These are phyloP conservation scores for Citropsis articulata DNA, from an alignment of 345 rosid genomes.

Conservation along the genomic window DNA sequence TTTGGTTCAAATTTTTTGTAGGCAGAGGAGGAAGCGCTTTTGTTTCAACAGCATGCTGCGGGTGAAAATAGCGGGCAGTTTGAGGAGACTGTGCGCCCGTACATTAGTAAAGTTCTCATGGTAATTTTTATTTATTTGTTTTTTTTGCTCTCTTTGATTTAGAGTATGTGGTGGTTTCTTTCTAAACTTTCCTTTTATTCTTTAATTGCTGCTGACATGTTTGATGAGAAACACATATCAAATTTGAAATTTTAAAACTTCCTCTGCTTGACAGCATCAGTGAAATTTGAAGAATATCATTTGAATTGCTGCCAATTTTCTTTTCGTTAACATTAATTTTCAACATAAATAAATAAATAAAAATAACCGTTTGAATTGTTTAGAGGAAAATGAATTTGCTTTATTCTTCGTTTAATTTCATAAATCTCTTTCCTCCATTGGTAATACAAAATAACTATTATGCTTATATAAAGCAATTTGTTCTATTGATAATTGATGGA, in stretches of 20 bases:
- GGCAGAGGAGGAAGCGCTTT: constrained; percentile 88
- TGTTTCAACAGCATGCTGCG: constrained; percentile 55
- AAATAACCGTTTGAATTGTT: neutral
- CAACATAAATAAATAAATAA: neutral
- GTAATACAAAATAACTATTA: neutral
- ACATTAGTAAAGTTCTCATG: constrained; percentile 53
- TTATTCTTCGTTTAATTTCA: neutral
- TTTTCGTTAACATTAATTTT: neutral
- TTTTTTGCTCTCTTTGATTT: neutral
- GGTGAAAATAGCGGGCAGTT: constrained; percentile 29
- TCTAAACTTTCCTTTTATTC: neutral
- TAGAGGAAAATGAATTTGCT: neutral
- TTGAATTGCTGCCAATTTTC: neutral
- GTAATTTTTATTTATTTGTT: constrained; percentile 30
- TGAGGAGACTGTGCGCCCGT: constrained; percentile 48
- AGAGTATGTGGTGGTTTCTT: neutral
- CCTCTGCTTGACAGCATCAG: neutral
- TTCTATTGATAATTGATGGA: neutral
- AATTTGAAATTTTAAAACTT: neutral
- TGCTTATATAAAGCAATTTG: neutral
- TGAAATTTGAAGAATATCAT: neutral
- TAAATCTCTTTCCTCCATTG: neutral
- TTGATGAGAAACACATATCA: neutral
- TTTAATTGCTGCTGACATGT: neutral
- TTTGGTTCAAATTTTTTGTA: constrained; percentile 13